Percentiles rank a stretch among this genome's conserved stretches.
Conservation (phyloP, 2,329 filamentous ascomycete species). For the Hymenoscyphus fraxineus region DNA sequence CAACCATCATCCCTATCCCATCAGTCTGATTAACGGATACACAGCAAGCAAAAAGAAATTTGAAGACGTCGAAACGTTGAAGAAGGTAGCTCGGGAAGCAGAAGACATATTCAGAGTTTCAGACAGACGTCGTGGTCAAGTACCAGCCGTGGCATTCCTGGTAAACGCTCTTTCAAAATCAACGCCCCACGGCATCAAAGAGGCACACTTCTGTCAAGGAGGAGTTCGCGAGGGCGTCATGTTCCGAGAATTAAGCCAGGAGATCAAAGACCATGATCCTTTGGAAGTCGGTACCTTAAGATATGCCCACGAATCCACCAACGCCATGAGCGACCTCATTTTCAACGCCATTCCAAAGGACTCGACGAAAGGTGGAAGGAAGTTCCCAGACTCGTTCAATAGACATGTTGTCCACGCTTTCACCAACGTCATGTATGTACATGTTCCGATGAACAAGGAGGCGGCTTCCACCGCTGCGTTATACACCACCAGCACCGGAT, state of each 20-base stretch:
- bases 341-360: conserved; percentile 43
- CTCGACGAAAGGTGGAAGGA: conserved; percentile 16
- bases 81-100: conserved; percentile 37
- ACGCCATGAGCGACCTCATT: conserved; percentile 46
- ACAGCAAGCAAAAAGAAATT: conserved; percentile 22
- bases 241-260: conserved; percentile 48
- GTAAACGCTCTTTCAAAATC: conserved; percentile 59
- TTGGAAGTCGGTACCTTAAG: conserved; percentile 55
- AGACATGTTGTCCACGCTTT: conserved; percentile 50
- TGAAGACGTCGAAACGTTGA: conserved; percentile 27
- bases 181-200: conserved; percentile 54
- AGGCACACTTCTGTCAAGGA: conserved; percentile 67
- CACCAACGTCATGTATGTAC: conserved; percentile 55
- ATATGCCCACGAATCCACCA: conserved; percentile 47
- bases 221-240: conserved; percentile 66
- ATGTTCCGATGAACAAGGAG: conserved; percentile 49
- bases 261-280: conserved; percentile 51
- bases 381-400: conserved; percentile 42
- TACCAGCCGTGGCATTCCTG: conserved; percentile 65
- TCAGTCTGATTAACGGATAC: conserved; percentile 68
- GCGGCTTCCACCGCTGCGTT: conserved; percentile 55
- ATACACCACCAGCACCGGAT: conserved; percentile 59
- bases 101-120: conserved; percentile 58
- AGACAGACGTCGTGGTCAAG: conserved; percentile 59
- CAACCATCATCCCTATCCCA: conserved; percentile 54